A percentile compares a stretch with the other conserved stretches of the same genome.
These are phyloP conservation scores for Colletotrichum gloeosporioides DNA, from an alignment of 2,329 filamentous ascomycete genomes.

Conservation along the genomic window DNA sequence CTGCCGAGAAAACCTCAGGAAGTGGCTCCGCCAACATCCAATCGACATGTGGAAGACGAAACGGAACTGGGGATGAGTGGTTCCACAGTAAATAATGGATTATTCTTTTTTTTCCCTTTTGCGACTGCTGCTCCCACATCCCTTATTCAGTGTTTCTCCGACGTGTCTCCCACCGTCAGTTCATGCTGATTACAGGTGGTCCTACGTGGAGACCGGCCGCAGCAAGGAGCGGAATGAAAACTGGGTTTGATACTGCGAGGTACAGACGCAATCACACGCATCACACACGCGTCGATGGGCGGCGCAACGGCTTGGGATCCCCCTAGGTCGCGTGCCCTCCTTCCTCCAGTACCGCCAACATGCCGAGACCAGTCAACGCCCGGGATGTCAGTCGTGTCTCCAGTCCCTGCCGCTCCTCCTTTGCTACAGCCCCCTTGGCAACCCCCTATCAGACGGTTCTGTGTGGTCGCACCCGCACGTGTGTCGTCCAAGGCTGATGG, in stretches of 20 bases:
- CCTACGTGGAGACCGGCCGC: background rate
- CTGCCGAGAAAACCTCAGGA: conserved; percentile 5
- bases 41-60: background rate
- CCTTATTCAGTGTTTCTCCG: background rate
- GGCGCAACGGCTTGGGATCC: background rate
- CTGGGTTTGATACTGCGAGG: background rate
- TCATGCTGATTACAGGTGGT: background rate
- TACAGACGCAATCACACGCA: background rate
- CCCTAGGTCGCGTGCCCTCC: conserved; percentile 13
- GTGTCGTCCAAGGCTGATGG: conserved; percentile 6
- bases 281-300: background rate
- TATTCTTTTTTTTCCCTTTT: background rate
- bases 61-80: background rate
- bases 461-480: conserved; percentile 4
- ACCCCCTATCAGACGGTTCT: conserved; percentile 5
- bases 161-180: background rate
- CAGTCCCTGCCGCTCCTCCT: conserved; percentile 2
- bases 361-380: background rate
- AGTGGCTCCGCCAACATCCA: background rate
- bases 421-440: background rate
- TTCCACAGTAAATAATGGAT: background rate
- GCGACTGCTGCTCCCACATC: conserved; percentile 5
- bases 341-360: background rate
- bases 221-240: background rate
- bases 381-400: conserved; percentile 17